These are phyloP conservation scores for Rhizopogon vinicolor DNA, from an alignment of 768 basidiomycete genomes.

Conservation along the genomic window DNA sequence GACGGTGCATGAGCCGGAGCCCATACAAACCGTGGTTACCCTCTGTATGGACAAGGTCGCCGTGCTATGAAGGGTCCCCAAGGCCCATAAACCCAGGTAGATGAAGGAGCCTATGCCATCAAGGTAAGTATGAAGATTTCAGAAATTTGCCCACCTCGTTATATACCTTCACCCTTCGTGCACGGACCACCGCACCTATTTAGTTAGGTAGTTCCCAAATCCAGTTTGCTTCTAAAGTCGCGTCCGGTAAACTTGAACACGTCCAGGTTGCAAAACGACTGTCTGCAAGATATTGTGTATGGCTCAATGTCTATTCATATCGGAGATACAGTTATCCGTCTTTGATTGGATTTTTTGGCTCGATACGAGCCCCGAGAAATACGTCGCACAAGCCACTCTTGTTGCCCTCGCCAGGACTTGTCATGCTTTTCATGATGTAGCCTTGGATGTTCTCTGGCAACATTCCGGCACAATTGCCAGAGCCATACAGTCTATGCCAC, in stretches of 20 bases:
- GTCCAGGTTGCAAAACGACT: background rate
- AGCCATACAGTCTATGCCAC: constrained; percentile 22
- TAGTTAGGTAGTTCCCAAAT: background rate
- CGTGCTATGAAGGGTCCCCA: constrained; percentile 32
- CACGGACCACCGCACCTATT: constrained; percentile 19
- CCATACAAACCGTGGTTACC: constrained; percentile 34
- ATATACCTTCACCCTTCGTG: constrained; percentile 22
- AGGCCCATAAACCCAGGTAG: constrained; percentile 46
- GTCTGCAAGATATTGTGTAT: constrained; percentile 4
- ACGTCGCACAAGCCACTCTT: constrained; percentile 5
- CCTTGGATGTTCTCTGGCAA: constrained; percentile 23
- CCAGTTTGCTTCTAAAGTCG: background rate
- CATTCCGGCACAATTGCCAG: constrained; percentile 14
- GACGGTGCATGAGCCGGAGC: constrained; percentile 42
- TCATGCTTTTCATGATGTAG: constrained; percentile 13
- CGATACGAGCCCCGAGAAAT: background rate
- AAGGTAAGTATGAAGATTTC: constrained; percentile 50
- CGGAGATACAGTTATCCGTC: constrained; percentile 20
- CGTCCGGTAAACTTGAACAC: too few relatives aligned
- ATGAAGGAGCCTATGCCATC: constrained; percentile 50
- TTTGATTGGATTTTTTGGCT: constrained; percentile 12
- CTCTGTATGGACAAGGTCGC: constrained; percentile 26
- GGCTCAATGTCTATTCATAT: constrained; percentile 22
- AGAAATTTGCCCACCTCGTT: constrained; percentile 2
- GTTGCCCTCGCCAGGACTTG: constrained; percentile 23